Evolutionary conservation across 306 rosid species (phyloP).

Genomic region (Medicago ruthenica): DNA sequence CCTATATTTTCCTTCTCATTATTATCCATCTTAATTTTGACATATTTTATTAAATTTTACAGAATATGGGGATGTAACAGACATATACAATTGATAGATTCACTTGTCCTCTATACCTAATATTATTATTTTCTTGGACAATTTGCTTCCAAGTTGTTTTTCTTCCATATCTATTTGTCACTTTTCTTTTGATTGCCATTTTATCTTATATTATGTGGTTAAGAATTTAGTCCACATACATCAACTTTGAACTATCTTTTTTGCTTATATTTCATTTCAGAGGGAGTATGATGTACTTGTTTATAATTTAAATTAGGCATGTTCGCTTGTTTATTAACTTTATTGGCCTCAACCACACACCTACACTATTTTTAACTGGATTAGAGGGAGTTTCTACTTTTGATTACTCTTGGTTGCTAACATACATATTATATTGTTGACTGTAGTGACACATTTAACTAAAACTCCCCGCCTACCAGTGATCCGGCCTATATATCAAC

Average conservation of each 20-base stretch:
- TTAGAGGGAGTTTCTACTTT: slow-evolving; percentile 18
- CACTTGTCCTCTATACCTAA: slow-evolving; percentile 38
- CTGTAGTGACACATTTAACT: slow-evolving; percentile 96
- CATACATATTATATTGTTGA: slow-evolving; percentile 26
- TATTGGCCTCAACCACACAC: slow-evolving; percentile 15
- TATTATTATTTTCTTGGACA: slow-evolving; percentile 25
- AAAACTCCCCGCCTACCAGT: slow-evolving; percentile 85
- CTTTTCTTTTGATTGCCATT: neutral
- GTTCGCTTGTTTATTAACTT: slow-evolving; percentile 17
- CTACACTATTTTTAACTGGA: neutral
- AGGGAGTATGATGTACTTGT: neutral
- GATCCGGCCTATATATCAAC: slow-evolving; percentile 76
- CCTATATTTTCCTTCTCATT: slow-evolving; percentile 3
- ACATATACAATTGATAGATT: slow-evolving; percentile 87
- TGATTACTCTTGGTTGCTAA: slow-evolving; percentile 39
- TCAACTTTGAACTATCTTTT: too few species aligned
- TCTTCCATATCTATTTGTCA: slow-evolving; percentile 4
- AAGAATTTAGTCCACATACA: too few species aligned
- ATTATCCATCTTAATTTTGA: slow-evolving; percentile 38
- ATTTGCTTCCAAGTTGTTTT: slow-evolving; percentile 31
- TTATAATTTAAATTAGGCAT: slow-evolving; percentile 9
- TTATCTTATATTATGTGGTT: too few species aligned
- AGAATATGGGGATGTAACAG: slow-evolving; percentile 96
- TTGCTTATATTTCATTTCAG: too few species aligned
- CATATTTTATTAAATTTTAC: slow-evolving; percentile 43